Evolutionary conservation across 1,284 basidiomycete genomes (phyloP).

Genomic region (Moesziomyces antarcticus): DNA sequence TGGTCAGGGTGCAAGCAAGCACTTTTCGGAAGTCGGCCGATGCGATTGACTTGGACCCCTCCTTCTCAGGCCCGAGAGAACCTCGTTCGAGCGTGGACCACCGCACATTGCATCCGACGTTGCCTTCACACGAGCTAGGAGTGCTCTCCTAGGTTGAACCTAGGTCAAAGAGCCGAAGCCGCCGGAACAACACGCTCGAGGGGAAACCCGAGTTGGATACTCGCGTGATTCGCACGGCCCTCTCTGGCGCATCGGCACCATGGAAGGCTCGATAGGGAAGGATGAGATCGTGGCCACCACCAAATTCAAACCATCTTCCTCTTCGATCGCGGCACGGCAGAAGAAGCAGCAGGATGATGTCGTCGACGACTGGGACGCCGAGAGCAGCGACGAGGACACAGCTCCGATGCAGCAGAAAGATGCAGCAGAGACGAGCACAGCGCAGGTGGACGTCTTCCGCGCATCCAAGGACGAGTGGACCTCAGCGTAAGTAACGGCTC

Average conservation of each 20-base stretch:
- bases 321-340: slow-evolving; percentile 6
- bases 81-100: too few relatives aligned
- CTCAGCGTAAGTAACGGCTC: slow-evolving; percentile 30
- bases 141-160: too few relatives aligned
- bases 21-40: too few relatives aligned
- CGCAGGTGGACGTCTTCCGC: slow-evolving; percentile 25
- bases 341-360: slow-evolving; percentile 22
- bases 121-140: too few relatives aligned
- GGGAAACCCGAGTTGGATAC: too few relatives aligned
- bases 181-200: too few relatives aligned
- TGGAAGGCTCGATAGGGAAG: slow-evolving; percentile 4
- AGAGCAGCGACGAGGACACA: slow-evolving; percentile 33
- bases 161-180: too few relatives aligned
- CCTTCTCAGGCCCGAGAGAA: too few relatives aligned
- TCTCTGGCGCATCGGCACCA: not conserved
- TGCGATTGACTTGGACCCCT: too few relatives aligned
- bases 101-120: too few relatives aligned
- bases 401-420: not conserved
- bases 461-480: slow-evolving; percentile 38
- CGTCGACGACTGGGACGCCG: slow-evolving; percentile 47
- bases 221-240: too few relatives aligned
- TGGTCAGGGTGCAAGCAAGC: too few relatives aligned
- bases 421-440: not conserved
- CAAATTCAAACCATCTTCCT: slow-evolving; percentile 35
- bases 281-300: slow-evolving; percentile 28